Base-by-base conservation (phyloP, 2,329 filamentous ascomycete species). In the Sarocladiaceae sp. region DNA sequence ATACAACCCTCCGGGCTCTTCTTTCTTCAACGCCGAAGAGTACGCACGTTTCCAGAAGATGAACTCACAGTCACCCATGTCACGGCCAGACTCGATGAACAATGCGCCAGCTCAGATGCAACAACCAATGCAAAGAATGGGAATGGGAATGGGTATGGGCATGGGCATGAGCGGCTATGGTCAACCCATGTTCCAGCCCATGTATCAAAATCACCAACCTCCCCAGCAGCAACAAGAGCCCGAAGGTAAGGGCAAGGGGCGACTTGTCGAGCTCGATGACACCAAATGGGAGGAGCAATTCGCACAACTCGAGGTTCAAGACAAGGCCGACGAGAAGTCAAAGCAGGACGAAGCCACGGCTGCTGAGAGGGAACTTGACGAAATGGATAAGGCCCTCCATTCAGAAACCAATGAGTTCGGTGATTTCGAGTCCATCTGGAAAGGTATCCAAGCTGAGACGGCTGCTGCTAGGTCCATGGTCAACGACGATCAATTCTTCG, bases 201-300 rank as follows among this genome's bases (percentile, higher is more conserved):
- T 68, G 46, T 62, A 66, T 61, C 58, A 43, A 10, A 44, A 50
- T 33, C 43, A 40, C 34, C 62, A 66, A 53, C 59, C 72, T 55
- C 58, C 72, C 57, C 68, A 68, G 50, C 60, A 68, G 51, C 70
- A 71, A 55, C 70, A 69, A 54, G 67, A 69, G 47, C 64, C 67
- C 43, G 73, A 78, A 51, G 71, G 67, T 41, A 85, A 89, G 63
- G 87, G 85, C 47, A 97, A 97, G 62, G 90, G 86, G 31, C 95
- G 94, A 65, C 80, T 97, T 68, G 83, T 97, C 11, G 93, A 97
- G 68, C 77, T 97, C 19, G 88, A 96, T 60, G 91, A 98, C 55
- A 73, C 84, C 58, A 85, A 95, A 59, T 97, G 93, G 93, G 91
- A 97, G 66, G 88, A 89, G 55, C 89, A 97, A 63, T 98, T 98